These are phyloP conservation scores for Limtongia smithiae DNA, from an alignment of 805 yeast genomes.

Conservation along the genomic window DNA sequence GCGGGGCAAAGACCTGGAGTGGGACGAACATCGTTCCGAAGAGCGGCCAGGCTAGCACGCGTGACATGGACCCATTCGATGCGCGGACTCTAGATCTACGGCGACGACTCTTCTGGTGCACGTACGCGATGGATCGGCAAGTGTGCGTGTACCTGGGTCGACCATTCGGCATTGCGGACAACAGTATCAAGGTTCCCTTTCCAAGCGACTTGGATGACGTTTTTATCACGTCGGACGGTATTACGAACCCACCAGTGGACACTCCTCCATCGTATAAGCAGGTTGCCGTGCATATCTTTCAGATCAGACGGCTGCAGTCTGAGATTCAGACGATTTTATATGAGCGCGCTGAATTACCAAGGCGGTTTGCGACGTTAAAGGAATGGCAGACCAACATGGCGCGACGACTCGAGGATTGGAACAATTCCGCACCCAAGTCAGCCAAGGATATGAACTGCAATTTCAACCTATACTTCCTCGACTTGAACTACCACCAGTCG, in stretches of 20 bases:
- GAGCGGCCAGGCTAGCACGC: slow-evolving; percentile 14
- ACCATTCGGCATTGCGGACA: slow-evolving; percentile 87
- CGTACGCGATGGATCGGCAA: slow-evolving; percentile 81
- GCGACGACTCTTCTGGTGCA: slow-evolving; percentile 82
- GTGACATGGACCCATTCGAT: slow-evolving; percentile 37
- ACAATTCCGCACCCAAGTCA: slow-evolving; percentile 51
- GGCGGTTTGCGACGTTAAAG: slow-evolving; percentile 49
- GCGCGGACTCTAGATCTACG: slow-evolving; percentile 64
- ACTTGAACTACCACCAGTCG: slow-evolving; percentile 73
- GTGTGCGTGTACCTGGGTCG: slow-evolving; percentile 81
- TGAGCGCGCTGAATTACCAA: slow-evolving; percentile 67
- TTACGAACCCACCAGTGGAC: slow-evolving; percentile 28
- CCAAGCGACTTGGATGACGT: slow-evolving; percentile 77
- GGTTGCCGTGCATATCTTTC: slow-evolving; percentile 64
- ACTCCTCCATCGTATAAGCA: slow-evolving; percentile 55
- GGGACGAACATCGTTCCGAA: slow-evolving; percentile 29
- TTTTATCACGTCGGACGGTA: slow-evolving; percentile 44
- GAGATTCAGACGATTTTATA: slow-evolving; percentile 70
- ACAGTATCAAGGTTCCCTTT: slow-evolving; percentile 63
- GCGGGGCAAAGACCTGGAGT: slow-evolving; percentile 32
- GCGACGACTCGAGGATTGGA: slow-evolving; percentile 61
- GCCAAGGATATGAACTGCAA: slow-evolving; percentile 63
- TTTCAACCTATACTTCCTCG: slow-evolving; percentile 67
- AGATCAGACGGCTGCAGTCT: slow-evolving; percentile 69
- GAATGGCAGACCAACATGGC: slow-evolving; percentile 63